These are phyloP conservation scores for Leccinum arenicola DNA, from an alignment of 768 basidiomycete species.

Conservation along the genomic window DNA sequence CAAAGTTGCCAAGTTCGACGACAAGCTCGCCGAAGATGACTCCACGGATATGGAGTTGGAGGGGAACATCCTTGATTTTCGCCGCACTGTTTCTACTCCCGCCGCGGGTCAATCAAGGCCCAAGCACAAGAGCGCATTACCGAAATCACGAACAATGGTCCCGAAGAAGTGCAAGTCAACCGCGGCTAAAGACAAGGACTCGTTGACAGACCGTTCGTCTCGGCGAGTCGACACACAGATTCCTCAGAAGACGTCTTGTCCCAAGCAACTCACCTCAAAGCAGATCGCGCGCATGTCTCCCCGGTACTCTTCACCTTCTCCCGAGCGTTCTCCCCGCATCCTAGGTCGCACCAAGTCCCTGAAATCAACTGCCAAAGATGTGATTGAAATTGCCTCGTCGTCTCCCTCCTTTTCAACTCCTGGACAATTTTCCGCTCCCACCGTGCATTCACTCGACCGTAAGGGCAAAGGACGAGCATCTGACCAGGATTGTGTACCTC, in stretches of 20 bases:
- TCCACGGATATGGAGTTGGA: conserved; percentile 68
- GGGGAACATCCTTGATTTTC: conserved; percentile 46
- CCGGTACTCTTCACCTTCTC: conserved; percentile 13
- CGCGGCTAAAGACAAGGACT: conserved; percentile 24
- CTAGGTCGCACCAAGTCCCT: conserved; percentile 17
- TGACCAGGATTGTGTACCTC: conserved; percentile 1
- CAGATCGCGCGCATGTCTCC: conserved; percentile 7
- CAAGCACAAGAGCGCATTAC: conserved; percentile 38
- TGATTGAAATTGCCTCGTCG: conserved; percentile 34
- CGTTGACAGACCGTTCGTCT: conserved; percentile 39
- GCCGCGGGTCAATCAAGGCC: conserved; percentile 30
- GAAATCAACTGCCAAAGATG: conserved; percentile 19
- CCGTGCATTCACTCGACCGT: not conserved
- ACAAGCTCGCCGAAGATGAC: conserved; percentile 54
- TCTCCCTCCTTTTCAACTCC: conserved; percentile 21
- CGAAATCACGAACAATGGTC: conserved; percentile 45
- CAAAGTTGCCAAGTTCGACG: conserved; percentile 45
- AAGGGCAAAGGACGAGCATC: conserved; percentile 12
- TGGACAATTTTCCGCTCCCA: not conserved
- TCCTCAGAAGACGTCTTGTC: conserved; percentile 39
- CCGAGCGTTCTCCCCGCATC: conserved; percentile 2
- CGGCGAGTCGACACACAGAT: conserved; percentile 49
- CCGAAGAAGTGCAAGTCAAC: conserved; percentile 20
- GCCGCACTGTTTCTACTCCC: conserved; percentile 53
- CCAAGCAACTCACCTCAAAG: conserved; percentile 5